These are phyloP conservation scores for Exsudoporus frostii DNA, from an alignment of 768 basidiomycete species.

Conservation along the genomic window DNA sequence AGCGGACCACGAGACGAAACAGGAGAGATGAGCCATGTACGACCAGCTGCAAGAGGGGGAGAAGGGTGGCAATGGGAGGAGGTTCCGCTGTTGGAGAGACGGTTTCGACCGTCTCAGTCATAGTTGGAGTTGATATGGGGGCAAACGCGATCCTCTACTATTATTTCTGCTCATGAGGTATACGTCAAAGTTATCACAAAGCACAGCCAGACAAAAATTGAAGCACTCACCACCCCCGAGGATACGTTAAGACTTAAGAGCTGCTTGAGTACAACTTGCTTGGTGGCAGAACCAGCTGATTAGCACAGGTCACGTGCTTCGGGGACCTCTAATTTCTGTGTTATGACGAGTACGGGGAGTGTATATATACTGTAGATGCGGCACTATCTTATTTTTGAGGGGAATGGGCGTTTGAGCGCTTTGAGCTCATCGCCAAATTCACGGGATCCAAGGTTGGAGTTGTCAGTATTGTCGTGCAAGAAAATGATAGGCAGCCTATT, in stretches of 20 bases:
- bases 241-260: not conserved
- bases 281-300: not conserved
- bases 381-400: not conserved
- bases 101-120: not conserved
- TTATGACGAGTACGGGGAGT: too few relatives aligned
- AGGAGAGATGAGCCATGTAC: constrained; percentile 11
- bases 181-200: not conserved
- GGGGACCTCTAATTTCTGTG: too few relatives aligned
- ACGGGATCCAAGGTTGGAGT: too few relatives aligned
- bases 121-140: constrained; percentile 8
- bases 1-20: constrained; percentile 10
- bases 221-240: not conserved
- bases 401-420: too few relatives aligned
- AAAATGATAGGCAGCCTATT: not conserved
- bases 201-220: not conserved
- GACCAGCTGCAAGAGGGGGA: constrained; percentile 17
- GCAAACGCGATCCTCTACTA: not conserved
- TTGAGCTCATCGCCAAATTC: too few relatives aligned
- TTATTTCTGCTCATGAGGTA: not conserved
- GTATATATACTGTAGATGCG: not conserved
- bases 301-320: not conserved
- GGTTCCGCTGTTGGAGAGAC: not conserved
- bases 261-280: not conserved
- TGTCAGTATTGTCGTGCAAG: not conserved
- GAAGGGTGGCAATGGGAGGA: constrained; percentile 25